Evolutionary conservation across 148 eudicot species (phyloP), one percentile per base, ranked within the genome.

Genomic region (Silene conica): DNA sequence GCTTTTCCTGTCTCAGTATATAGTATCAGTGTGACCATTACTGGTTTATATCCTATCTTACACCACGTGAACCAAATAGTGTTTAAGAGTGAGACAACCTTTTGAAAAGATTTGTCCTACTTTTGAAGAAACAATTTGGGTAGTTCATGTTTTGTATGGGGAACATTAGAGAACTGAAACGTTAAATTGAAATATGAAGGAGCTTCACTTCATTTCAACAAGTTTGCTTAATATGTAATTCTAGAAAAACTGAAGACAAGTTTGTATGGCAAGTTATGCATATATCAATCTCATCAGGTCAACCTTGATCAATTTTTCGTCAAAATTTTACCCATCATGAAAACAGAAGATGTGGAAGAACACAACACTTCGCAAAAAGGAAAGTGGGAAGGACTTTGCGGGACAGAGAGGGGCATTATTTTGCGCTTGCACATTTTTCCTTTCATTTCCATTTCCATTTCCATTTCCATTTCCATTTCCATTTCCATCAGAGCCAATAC

Each of bases 91-190:
- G 9, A 38, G 1, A 18, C 3, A 9, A 54, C 58, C 15, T 25
- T 11, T 25, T 25, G 60, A 45, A 38, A 38, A 8, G 55, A 25
- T 67, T 23, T 13, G 20, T 13, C 19, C 34, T 20, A 19, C 28
- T 52, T 48, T 11, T 54, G 48, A 66, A 16, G 25, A 38, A 38
- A 16, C 11, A 58, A 73, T 4, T 48, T 22, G 55, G 41, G 16
- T 1, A 58, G 18, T 48, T 43, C 11, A 34, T 55, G 5, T 8
- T 15, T 11, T 18, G 70, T 63, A 25, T 78, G 61, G 20, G 23
- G 50, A 78, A 23, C 25, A 10, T 63, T 60, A 20, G 73, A 60
- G 23, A 41, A 61, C 31, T 63, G 41, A 31, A 67, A 66, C 4
- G 16, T 10, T 66, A 67, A n/a, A 31, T 20, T 62, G 19, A 25